These are phyloP conservation scores for Flaveria bidentis DNA, from an alignment of 129 eudicot species.

Conservation along the genomic window DNA sequence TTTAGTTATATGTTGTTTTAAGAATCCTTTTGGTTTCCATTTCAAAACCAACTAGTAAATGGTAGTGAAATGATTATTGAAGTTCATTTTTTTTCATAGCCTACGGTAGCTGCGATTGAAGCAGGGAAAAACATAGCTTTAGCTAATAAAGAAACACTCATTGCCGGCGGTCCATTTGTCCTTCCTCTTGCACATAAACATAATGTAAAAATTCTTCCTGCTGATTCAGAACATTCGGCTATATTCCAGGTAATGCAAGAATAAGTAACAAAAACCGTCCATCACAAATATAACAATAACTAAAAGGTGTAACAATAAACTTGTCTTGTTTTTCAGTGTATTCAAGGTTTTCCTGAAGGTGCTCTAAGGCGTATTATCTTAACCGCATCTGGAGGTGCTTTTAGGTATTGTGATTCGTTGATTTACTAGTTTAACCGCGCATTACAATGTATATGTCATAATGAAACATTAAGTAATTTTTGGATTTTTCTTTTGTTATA, in stretches of 20 bases:
- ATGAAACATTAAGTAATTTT: neutral
- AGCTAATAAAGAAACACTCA: conserved; percentile 88
- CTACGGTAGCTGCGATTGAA: conserved; percentile 97
- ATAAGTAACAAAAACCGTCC: neutral
- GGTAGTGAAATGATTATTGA: neutral
- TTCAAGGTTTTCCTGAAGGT: conserved; percentile 95
- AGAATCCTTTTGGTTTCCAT: neutral
- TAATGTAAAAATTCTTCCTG: conserved; percentile 93
- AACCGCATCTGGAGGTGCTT: conserved; percentile 99
- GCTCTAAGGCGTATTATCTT: conserved; percentile 87
- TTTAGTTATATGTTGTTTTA: neutral
- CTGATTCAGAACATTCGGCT: conserved; percentile 97
- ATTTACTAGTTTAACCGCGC: neutral
- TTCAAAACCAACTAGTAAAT: too few species aligned
- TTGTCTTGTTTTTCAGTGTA: conserved; percentile 56
- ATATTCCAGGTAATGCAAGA: conserved; percentile 67
- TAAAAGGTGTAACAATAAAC: neutral
- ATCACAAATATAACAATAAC: too few species aligned
- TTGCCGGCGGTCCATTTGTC: conserved; percentile 95
- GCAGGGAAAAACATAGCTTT: conserved; percentile 95
- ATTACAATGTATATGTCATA: too few species aligned
- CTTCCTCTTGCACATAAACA: conserved; percentile 97
- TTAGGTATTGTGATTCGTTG: conserved; percentile 45
- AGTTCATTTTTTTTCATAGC: conserved; percentile 43
- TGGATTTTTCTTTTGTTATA: conserved; percentile 10